Evolutionary conservation across 768 basidiomycete species (phyloP).

Genomic region (Mycena maculata): DNA sequence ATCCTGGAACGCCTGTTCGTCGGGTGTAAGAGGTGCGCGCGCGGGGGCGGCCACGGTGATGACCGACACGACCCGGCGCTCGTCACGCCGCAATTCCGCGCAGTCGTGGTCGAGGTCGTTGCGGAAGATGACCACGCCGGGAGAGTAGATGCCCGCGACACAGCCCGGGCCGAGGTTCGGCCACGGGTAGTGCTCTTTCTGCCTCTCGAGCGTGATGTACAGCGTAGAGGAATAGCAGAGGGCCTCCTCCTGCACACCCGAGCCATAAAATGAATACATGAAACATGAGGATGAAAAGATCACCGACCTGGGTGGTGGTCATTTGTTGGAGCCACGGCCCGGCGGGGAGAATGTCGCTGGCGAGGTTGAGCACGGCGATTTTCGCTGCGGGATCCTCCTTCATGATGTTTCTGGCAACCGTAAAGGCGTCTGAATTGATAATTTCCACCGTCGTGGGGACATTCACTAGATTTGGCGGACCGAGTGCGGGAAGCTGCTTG

Average conservation of each 20-base stretch:
- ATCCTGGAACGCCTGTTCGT: conserved; percentile 37
- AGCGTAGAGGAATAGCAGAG: conserved; percentile 62
- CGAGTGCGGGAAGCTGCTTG: conserved; percentile 43
- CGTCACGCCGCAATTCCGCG: conserved; percentile 44
- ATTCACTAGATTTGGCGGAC: conserved; percentile 30
- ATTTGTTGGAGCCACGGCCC: conserved; percentile 25
- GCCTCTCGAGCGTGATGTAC: conserved; percentile 50
- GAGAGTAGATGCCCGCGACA: conserved; percentile 55
- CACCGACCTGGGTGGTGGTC: conserved; percentile 41
- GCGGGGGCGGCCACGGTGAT: conserved; percentile 60
- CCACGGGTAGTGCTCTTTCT: conserved; percentile 56
- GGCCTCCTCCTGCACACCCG: conserved; percentile 53
- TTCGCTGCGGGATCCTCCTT: conserved; percentile 42
- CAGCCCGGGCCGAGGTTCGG: conserved; percentile 56
- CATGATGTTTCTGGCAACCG: conserved; percentile 47
- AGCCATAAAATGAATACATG: not conserved
- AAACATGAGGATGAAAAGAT: not conserved
- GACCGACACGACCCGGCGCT: conserved; percentile 55
- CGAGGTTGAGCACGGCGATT: conserved; percentile 53
- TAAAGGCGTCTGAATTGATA: conserved; percentile 53
- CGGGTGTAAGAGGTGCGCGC: conserved; percentile 43
- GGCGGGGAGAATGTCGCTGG: conserved; percentile 47
- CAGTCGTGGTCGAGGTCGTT: conserved; percentile 58
- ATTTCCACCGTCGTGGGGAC: conserved; percentile 39
- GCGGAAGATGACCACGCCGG: conserved; percentile 60